Percentiles rank a stretch among this genome's conserved stretches.
Conservation (phyloP, 1,284 basidiomycete species). For the Puccinia hordei region DNA sequence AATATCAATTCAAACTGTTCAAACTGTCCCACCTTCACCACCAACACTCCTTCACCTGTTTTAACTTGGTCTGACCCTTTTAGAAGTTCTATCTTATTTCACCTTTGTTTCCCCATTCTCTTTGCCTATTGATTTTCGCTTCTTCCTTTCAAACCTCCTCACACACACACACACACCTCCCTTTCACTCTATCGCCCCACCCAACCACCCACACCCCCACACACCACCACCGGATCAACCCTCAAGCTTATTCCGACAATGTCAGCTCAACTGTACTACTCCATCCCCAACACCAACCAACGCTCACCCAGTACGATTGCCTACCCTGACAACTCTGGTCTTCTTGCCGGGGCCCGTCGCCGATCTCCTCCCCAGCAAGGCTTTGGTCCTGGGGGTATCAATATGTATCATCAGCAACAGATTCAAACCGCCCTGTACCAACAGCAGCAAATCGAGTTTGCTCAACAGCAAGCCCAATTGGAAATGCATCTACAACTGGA, state of each 20-base stretch:
- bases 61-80: conserved; percentile 15
- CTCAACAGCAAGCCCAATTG: conserved; percentile 50
- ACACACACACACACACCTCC: too few relatives aligned
- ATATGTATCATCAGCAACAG: conserved; percentile 50
- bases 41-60: conserved; percentile 16
- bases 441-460: conserved; percentile 51
- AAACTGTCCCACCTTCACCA: conserved; percentile 13
- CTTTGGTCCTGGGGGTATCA: conserved; percentile 36
- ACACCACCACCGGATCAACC: neutral
- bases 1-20: conserved; percentile 5
- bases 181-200: conserved; percentile 3
- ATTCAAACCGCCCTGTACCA: conserved; percentile 49
- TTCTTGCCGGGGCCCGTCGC: conserved; percentile 8
- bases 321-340: conserved; percentile 16
- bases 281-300: conserved; percentile 44
- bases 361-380: conserved; percentile 25
- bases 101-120: neutral
- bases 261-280: conserved; percentile 49
- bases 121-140: neutral
- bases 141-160: neutral
- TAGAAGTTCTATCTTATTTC: conserved; percentile 34
- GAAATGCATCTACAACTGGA: conserved; percentile 51
- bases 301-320: conserved; percentile 25
- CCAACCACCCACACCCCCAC: neutral
- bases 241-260: conserved; percentile 18